Base-by-base conservation (phyloP, 371 early-diverging fungal genomes). In the Mucor racemosus region DNA sequence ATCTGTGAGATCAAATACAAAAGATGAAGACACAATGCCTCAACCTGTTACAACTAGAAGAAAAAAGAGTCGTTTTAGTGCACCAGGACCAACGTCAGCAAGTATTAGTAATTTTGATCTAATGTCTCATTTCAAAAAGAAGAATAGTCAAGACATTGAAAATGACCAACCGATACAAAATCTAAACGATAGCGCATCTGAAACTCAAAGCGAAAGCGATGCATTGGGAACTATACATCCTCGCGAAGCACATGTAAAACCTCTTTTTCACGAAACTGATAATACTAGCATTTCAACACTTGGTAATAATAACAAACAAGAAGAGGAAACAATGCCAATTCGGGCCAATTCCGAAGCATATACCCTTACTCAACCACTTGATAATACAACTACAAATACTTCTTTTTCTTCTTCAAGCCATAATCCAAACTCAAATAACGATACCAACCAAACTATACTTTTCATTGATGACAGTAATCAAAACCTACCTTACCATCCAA, bases 1-100 rank as follows among this genome's bases (percentile, higher is more conserved):
- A 1, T 77, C 77, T 1, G 58, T 65, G 13, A 61, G 58, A 2
- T 77, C 55, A 5, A 48, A 48, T 7, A 40, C 6, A 9, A 44
- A 64, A 13, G 57, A 64, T 48, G 17, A 38, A 48, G 58, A 55
- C 5, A 33, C 33, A 0, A 41, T 34, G 21, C 44, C 56, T 41
- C 10, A 34, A 26, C 21, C 65, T 34, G 15, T 36, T 39, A 36
- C 55, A 50, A 34, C 34, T 26, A 10, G 36, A 17, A 11, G 17
- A 41, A 53, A 53, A 9, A 60, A 57, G 46, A 58, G 46, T 15
- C 66, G 36, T 17, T 40, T 40, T 8, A 58, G 35, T 13, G 9
- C 48, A 39, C 46, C 34, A 7, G 39, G 41, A 8, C 53, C 66
- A 8, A 36, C 44, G 7, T 66, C 61, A 34, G 10, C 39, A 7